A percentile compares a stretch with the other conserved stretches of the same genome.
phyloP scores from a whole-genome alignment of 768 basidiomycete species.

The Phlegmacium glaucopus region DNA sequence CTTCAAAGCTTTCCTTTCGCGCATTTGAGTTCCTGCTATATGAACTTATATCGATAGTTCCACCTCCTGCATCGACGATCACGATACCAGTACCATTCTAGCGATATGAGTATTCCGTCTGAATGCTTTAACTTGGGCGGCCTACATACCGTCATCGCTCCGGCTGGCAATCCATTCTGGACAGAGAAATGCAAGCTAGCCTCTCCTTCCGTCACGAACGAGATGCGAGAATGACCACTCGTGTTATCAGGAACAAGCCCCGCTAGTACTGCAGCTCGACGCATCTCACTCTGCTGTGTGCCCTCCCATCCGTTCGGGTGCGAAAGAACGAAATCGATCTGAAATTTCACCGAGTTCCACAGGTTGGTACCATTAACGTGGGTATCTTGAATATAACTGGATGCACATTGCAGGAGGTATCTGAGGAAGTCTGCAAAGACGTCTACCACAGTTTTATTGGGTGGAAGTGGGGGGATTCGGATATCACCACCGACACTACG shows the following conservation, averaged over 20 bases:
- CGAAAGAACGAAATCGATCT: constrained; percentile 40
- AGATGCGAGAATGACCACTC: constrained; percentile 31
- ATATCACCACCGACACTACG: constrained; percentile 20
- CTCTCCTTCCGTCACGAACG: constrained; percentile 51
- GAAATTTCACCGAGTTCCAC: constrained; percentile 25
- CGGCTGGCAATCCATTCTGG: constrained; percentile 23
- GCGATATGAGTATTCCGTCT: too few relatives aligned
- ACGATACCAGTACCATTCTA: too few relatives aligned
- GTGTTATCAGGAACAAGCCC: constrained; percentile 31
- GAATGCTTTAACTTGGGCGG: too few relatives aligned
- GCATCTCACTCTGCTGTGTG: constrained; percentile 35
- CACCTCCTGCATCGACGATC: constrained; percentile 61
- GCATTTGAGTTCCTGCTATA: too few relatives aligned
- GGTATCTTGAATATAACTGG: constrained; percentile 38
- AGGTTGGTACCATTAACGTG: constrained; percentile 37
- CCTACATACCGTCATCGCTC: constrained; percentile 17
- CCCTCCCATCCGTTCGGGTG: constrained; percentile 37
- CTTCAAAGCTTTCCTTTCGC: too few relatives aligned
- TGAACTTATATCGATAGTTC: too few relatives aligned
- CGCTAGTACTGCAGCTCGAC: constrained; percentile 37
- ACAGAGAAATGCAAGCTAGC: too few relatives aligned
- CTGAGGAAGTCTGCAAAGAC: constrained; percentile 47
- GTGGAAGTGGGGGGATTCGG: constrained; percentile 40
- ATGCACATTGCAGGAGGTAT: constrained; percentile 41
- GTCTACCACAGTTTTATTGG: constrained; percentile 33